phyloP scores from a whole-genome alignment of 2,329 filamentous ascomycete species.

The Colletotrichum sp. region DNA sequence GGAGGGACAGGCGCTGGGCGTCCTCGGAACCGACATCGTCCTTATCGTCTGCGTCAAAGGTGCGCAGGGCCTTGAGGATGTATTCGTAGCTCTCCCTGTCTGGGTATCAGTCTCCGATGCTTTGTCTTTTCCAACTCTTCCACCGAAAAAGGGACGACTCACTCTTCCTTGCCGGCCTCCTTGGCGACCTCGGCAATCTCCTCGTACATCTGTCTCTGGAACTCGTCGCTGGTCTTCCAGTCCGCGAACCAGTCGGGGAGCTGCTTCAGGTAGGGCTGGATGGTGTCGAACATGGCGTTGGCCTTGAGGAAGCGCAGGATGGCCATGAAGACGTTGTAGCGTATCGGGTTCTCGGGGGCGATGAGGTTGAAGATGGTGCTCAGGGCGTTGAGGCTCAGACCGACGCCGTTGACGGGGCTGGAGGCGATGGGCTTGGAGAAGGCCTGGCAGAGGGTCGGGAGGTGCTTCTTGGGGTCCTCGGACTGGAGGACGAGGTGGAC shows the following conservation, averaged over 20 bases:
- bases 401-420: conserved; percentile 83
- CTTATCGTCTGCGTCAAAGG: conserved; percentile 61
- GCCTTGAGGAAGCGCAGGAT: conserved; percentile 83
- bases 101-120: not conserved
- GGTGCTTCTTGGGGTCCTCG: conserved; percentile 82
- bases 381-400: conserved; percentile 87
- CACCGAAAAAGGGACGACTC: conserved; percentile 42
- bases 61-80: conserved; percentile 65
- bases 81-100: conserved; percentile 69
- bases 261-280: conserved; percentile 83
- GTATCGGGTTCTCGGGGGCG: conserved; percentile 74
- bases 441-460: conserved; percentile 87
- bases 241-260: conserved; percentile 81
- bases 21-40: conserved; percentile 63
- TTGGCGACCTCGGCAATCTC: conserved; percentile 81
- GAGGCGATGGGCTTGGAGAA: conserved; percentile 86
- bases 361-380: conserved; percentile 98
- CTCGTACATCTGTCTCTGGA: conserved; percentile 84
- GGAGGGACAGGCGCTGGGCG: conserved; percentile 64
- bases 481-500: conserved; percentile 91
- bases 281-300: conserved; percentile 78
- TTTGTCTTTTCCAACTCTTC: not conserved
- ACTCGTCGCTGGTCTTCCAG: conserved; percentile 84
- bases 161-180: conserved; percentile 78
- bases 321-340: conserved; percentile 89